These are phyloP conservation scores for Nectriaceae sp. DNA, from an alignment of 2,329 filamentous ascomycete species.

Conservation along the genomic window DNA sequence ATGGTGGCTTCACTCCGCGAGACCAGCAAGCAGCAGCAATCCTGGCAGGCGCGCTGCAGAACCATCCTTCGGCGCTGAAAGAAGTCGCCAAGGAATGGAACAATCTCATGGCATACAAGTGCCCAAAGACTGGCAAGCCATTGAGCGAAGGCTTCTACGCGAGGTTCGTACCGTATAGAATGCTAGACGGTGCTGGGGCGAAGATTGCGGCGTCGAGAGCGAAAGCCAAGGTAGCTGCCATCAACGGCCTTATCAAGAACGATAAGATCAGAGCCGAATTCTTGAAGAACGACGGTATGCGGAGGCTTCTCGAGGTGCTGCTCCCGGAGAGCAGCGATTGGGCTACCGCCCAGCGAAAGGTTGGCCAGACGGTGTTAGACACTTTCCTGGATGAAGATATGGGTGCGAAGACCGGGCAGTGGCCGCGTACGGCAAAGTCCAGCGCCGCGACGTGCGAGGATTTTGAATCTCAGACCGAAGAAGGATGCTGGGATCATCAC, in stretches of 20 bases:
- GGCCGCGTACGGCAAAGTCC: constrained; percentile 46
- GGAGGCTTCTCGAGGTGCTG: constrained; percentile 55
- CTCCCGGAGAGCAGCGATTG: constrained; percentile 48
- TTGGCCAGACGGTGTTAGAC: constrained; percentile 61
- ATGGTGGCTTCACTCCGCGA: constrained; percentile 33
- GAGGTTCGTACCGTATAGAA: constrained; percentile 37
- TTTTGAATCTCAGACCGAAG: constrained; percentile 35
- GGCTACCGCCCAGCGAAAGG: constrained; percentile 53
- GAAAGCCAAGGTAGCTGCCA: constrained; percentile 48
- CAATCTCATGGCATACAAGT: constrained; percentile 40
- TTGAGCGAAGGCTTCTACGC: constrained; percentile 45
- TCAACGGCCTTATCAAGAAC: constrained; percentile 60
- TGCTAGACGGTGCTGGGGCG: constrained; percentile 21
- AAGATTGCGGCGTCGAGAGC: constrained; percentile 28
- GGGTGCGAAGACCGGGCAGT: constrained; percentile 59
- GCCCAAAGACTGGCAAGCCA: constrained; percentile 30
- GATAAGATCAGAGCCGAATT: constrained; percentile 56
- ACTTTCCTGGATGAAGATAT: constrained; percentile 68
- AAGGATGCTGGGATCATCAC: constrained; percentile 62
- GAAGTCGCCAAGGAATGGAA: constrained; percentile 53
- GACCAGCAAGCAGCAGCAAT: constrained; percentile 58
- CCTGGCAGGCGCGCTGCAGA: constrained; percentile 60
- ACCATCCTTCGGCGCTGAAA: constrained; percentile 63
- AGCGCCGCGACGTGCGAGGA: constrained; percentile 39
- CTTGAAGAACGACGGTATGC: constrained; percentile 55